Conservation (phyloP, 1,284 basidiomycete genomes). For the Anthracocystis panici-leucophaei region DNA sequence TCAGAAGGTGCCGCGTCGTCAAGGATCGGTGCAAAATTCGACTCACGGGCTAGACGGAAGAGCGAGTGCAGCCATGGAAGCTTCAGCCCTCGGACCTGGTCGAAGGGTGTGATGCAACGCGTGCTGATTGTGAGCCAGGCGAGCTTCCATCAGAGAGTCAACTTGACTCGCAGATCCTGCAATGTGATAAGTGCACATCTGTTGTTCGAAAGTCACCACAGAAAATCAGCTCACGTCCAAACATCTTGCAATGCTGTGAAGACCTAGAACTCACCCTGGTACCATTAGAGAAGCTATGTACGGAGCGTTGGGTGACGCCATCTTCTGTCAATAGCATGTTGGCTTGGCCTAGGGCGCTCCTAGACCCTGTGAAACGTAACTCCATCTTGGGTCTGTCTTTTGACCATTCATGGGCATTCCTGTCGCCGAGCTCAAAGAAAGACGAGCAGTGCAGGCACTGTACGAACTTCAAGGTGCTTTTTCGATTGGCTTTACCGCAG, state of each 20-base stretch:
- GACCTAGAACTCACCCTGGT: constrained; percentile 14
- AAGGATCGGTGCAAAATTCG: background rate
- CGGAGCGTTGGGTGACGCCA: constrained; percentile 12
- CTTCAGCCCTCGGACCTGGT: background rate
- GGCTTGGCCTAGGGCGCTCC: constrained; percentile 31
- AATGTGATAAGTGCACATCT: constrained; percentile 31
- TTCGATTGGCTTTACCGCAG: constrained; percentile 37
- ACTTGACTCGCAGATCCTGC: background rate
- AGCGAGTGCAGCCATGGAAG: background rate
- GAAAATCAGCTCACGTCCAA: background rate
- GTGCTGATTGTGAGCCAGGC: background rate
- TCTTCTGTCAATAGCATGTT: constrained; percentile 22
- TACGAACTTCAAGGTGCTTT: background rate
- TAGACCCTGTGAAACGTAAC: constrained; percentile 18
- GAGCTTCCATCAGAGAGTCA: background rate
- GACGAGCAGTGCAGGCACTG: constrained; percentile 24
- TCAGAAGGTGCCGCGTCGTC: background rate
- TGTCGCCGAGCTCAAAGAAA: background rate
- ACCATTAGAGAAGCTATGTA: constrained; percentile 23
- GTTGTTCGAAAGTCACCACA: background rate
- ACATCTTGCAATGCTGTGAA: background rate
- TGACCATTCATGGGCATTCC: background rate
- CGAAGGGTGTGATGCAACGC: constrained; percentile 17
- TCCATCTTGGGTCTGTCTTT: constrained; percentile 19
- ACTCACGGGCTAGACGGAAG: constrained; percentile 21